Evolutionary conservation across 2,329 filamentous ascomycete species (phyloP).

Genomic region (Cladosporium halotolerans): DNA sequence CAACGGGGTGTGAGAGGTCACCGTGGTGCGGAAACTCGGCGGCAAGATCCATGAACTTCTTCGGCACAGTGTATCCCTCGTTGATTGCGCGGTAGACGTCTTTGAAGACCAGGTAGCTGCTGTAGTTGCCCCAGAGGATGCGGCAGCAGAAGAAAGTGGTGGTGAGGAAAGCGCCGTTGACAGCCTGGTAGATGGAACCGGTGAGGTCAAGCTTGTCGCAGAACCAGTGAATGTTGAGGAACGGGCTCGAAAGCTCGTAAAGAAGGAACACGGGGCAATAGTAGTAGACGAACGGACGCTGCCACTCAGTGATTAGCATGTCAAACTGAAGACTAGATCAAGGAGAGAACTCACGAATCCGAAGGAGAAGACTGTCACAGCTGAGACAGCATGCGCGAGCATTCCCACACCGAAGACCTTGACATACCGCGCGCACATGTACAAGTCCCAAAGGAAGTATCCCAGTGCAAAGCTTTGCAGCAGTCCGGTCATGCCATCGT

Average conservation of each 20-base stretch:
- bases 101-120: constrained; percentile 58
- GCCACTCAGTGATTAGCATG: neutral
- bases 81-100: constrained; percentile 55
- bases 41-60: constrained; percentile 11
- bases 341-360: constrained; percentile 61
- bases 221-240: constrained; percentile 88
- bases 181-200: constrained; percentile 64
- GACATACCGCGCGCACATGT: constrained; percentile 61
- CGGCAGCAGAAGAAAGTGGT: constrained; percentile 70
- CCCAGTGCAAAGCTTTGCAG: constrained; percentile 71
- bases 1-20: constrained; percentile 20
- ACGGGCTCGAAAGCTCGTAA: constrained; percentile 79
- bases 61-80: constrained; percentile 15
- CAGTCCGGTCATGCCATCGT: constrained; percentile 64
- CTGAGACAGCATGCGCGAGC: constrained; percentile 69
- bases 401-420: constrained; percentile 70
- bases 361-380: constrained; percentile 66
- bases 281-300: constrained; percentile 81
- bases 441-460: constrained; percentile 79
- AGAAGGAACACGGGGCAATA: constrained; percentile 77
- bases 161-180: constrained; percentile 70
- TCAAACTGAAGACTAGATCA: neutral
- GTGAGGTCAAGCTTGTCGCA: constrained; percentile 81
- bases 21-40: neutral
- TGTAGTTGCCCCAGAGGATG: constrained; percentile 68